Percentiles rank a stretch among this genome's conserved stretches.
phyloP scores from a whole-genome alignment of 2,329 filamentous ascomycete species.

The Nemania bipapillata region DNA sequence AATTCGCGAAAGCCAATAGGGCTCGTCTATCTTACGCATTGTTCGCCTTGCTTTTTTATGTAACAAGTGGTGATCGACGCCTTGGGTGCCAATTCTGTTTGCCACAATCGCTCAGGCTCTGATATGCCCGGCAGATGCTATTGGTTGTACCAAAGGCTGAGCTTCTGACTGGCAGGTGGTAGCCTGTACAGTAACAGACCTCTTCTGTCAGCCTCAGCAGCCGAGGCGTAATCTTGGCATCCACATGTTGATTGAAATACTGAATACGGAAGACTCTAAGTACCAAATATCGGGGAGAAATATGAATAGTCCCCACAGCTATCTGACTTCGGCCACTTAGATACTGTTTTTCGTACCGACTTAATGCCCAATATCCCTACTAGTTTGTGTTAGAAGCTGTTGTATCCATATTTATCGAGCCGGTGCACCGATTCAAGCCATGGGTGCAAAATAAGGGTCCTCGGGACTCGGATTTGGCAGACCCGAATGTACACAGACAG shows the following conservation, averaged over 20 bases:
- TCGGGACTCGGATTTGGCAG: background rate
- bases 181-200: background rate
- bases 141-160: background rate
- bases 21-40: slow-evolving; percentile 4
- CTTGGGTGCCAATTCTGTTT: background rate
- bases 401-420: background rate
- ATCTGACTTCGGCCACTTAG: background rate
- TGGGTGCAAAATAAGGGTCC: slow-evolving; percentile 6
- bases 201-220: slow-evolving; percentile 13
- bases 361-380: background rate
- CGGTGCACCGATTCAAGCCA: background rate
- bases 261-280: no score
- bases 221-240: background rate
- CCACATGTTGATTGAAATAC: background rate
- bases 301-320: background rate
- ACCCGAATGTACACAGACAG: background rate
- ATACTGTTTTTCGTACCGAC: background rate
- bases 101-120: background rate
- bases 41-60: slow-evolving; percentile 2
- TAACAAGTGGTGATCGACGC: background rate
- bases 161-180: slow-evolving; percentile 1
- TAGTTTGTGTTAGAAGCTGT: background rate
- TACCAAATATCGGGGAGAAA: no score
- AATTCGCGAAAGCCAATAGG: slow-evolving; percentile 11
- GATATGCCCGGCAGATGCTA: background rate